Percentiles rank a stretch among this genome's conserved stretches.
These are phyloP conservation scores for Aegle marmelos DNA, from an alignment of 345 rosid species.

Conservation along the genomic window DNA sequence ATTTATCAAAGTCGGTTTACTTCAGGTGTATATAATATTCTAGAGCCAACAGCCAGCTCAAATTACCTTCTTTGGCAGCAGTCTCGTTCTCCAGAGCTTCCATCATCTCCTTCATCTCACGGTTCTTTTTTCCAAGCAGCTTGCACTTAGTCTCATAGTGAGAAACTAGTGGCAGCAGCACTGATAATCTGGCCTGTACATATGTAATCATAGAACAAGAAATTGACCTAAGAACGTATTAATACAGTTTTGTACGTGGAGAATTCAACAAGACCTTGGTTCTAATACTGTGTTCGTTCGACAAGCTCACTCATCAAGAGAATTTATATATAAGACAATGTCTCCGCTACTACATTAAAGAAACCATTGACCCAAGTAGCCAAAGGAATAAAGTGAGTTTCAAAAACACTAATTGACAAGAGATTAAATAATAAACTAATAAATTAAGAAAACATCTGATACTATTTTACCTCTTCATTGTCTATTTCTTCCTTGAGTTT, in stretches of 20 bases:
- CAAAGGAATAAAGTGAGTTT: no score
- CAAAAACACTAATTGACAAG: no score
- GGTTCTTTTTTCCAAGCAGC: not conserved
- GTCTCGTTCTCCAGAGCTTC: not conserved
- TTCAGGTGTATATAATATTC: not conserved
- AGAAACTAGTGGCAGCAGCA: not conserved
- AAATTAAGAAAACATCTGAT: no score
- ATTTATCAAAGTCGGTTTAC: not conserved
- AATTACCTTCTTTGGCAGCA: slow-evolving; percentile 12
- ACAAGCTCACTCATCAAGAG: no score
- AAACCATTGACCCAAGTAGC: no score
- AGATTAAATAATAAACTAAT: no score
- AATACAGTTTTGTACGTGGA: not conserved
- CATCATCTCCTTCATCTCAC: not conserved
- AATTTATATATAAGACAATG: no score
- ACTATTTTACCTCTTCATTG: not conserved
- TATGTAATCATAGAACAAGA: not conserved
- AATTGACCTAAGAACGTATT: not conserved
- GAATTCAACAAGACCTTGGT: not conserved
- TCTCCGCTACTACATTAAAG: no score
- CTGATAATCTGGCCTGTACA: slow-evolving; percentile 3
- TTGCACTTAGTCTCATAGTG: not conserved
- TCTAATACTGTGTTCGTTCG: not conserved
- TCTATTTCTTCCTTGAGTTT: slow-evolving; percentile 3
- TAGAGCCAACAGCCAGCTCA: not conserved